Conservation (phyloP, 2,329 filamentous ascomycete genomes). For the Xylariaceae sp. region DNA sequence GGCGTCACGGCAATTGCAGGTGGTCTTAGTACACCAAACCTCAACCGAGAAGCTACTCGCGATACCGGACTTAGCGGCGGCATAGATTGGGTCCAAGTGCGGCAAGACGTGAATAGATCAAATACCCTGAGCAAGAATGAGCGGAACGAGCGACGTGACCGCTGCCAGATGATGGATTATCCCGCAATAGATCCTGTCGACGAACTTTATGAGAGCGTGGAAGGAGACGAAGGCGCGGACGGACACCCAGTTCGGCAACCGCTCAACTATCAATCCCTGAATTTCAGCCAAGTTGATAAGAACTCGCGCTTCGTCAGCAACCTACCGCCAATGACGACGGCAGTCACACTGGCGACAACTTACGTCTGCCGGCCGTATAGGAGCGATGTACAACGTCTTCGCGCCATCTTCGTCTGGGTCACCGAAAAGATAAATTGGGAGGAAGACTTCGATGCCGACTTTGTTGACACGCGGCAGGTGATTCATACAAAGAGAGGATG, state of each 20-base stretch:
- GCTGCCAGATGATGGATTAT: constrained; percentile 92
- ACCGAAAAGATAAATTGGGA: constrained; percentile 95
- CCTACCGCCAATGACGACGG: constrained; percentile 74
- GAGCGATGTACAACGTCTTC: constrained; percentile 84
- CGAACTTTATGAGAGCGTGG: constrained; percentile 73
- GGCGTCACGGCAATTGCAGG: constrained; percentile 43
- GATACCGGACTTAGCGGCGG: constrained; percentile 63
- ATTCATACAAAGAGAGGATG: constrained; percentile 79
- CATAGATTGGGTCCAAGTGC: constrained; percentile 95
- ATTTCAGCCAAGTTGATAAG: constrained; percentile 87
- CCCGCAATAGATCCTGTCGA: constrained; percentile 85
- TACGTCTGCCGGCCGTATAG: constrained; percentile 92
- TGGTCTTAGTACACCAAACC: constrained; percentile 33
- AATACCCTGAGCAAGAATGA: constrained; percentile 91
- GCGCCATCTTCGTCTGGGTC: constrained; percentile 97
- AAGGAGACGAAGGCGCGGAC: constrained; percentile 86
- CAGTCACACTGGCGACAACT: constrained; percentile 75
- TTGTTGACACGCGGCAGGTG: constrained; percentile 71
- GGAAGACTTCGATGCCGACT: constrained; percentile 79
- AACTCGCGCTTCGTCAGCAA: constrained; percentile 85
- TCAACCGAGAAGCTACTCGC: constrained; percentile 49
- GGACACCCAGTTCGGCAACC: constrained; percentile 77
- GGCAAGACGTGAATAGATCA: constrained; percentile 89
- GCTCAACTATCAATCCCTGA: constrained; percentile 73
- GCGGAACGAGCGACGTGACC: constrained; percentile 73